A percentile compares a stretch with the other conserved stretches of the same genome.
Conservation (phyloP, 306 rosid genomes). For the Fragaria nilgerrensis region DNA sequence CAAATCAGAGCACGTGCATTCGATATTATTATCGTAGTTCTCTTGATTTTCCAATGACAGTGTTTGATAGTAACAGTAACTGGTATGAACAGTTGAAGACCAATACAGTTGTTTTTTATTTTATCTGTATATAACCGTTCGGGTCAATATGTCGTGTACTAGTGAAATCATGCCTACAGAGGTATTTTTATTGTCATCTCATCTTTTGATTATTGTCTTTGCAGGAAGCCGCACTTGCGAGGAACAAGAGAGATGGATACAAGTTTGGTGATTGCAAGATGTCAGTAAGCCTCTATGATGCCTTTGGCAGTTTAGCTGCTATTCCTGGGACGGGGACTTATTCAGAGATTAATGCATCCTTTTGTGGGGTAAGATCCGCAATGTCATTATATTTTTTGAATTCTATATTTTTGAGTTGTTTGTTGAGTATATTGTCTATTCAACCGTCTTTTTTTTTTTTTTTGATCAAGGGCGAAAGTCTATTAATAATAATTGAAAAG, state of each 20-base stretch:
- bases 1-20: not conserved
- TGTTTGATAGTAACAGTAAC: not conserved
- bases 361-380: not conserved
- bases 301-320: not conserved
- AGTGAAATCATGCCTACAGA: not conserved
- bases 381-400: not conserved
- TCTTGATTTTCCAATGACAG: not conserved
- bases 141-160: not conserved
- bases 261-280: not conserved
- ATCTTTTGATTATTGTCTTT: not conserved
- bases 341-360: not conserved
- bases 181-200: not conserved
- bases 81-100: not conserved
- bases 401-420: not conserved
- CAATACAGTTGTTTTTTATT: not conserved
- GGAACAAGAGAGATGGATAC: conserved; percentile 19
- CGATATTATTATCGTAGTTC: not conserved
- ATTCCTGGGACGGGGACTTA: not conserved
- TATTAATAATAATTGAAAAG: too few species aligned
- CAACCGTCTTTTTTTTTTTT: too few species aligned
- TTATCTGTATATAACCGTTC: not conserved
- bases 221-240: conserved; percentile 25
- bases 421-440: not conserved
- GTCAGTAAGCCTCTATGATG: conserved; percentile 24
- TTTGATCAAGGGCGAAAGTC: too few species aligned